phyloP scores from a whole-genome alignment of 441 rosid species.

The Euphorbia celastroides region DNA sequence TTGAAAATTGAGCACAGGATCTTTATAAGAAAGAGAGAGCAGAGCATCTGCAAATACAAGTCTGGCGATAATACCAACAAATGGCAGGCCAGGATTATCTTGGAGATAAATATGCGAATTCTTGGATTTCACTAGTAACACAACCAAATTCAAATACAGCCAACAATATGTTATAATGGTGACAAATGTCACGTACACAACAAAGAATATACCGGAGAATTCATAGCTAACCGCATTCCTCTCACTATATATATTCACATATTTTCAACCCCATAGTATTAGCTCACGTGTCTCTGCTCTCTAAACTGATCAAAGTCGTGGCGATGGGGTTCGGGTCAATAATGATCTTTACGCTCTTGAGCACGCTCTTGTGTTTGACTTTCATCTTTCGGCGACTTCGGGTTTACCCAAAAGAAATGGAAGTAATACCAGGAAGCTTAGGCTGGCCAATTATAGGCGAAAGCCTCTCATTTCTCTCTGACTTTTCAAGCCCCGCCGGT shows the following conservation, averaged over 20 bases:
- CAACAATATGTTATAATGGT: background rate
- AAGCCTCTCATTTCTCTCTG: conserved; percentile 48
- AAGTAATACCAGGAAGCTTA: conserved; percentile 44
- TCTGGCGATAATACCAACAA: too few species aligned
- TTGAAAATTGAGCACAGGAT: background rate
- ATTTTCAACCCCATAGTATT: background rate
- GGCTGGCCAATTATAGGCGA: conserved; percentile 64
- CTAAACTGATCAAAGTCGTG: background rate
- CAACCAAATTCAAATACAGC: background rate
- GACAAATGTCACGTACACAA: background rate
- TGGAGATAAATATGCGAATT: background rate
- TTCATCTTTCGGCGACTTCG: conserved; percentile 23
- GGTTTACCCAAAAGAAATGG: conserved; percentile 49
- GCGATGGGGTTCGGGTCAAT: conserved; percentile 38
- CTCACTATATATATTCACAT: background rate
- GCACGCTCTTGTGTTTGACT: conserved; percentile 21
- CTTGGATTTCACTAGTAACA: background rate
- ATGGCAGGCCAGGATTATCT: background rate
- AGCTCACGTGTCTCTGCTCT: background rate
- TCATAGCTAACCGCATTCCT: background rate
- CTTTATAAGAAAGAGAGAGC: background rate
- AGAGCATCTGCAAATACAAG: background rate
- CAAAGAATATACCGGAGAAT: conserved; percentile 10
- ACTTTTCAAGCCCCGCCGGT: conserved; percentile 50
- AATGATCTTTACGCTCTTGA: conserved; percentile 20